Base-by-base conservation (phyloP, 192 early-diverging fungal genomes). In the Podila clonocystis region DNA sequence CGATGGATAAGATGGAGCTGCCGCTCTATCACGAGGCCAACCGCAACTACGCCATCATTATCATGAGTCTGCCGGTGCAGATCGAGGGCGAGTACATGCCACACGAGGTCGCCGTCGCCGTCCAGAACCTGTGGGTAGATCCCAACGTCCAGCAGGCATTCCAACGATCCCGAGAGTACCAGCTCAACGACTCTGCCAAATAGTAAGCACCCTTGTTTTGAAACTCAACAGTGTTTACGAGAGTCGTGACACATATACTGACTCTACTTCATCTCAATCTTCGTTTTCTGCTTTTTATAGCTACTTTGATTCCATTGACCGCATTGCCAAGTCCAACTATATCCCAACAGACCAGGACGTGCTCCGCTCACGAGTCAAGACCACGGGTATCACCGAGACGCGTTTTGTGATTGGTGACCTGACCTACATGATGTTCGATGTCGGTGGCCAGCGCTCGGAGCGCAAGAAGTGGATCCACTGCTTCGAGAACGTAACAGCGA, bases 381-480 rank as follows among this genome's bases (percentile, higher is more conserved):
- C 97, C 0, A 97, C 97, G 2, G 96, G 96, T 68, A 99, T 99
- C 74, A 97, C 95, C 45, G 97, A 99, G 84, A 97, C 95, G 4
- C 93, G 92, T 9, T 97, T 99, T 85, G 77, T 92, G 31, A 94
- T 99, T 70, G 94, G 93, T 29, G 95, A 97, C 49, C 83, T 97
- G 57, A 96, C 94, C 34, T 99, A 97, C 84, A 91, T 95, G 68
- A 96, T 99, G 94, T 94, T 96, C 84, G 97, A 99, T 87, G 97
- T 99, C 55, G 97, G 97, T 75, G 97, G 97, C 50, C 97, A 99
- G 89, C 93, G 97, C 52, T 97, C 95, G 50, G 97, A 99, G 87
- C 91, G 97, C 75, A 99, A 99, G 76, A 99, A 99, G 87, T 98
- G 97, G 97, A 97, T 97, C 72, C 97, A 97, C 85, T 99, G 96